phyloP scores from a whole-genome alignment of 306 rosid species.

The Morella rubra region DNA sequence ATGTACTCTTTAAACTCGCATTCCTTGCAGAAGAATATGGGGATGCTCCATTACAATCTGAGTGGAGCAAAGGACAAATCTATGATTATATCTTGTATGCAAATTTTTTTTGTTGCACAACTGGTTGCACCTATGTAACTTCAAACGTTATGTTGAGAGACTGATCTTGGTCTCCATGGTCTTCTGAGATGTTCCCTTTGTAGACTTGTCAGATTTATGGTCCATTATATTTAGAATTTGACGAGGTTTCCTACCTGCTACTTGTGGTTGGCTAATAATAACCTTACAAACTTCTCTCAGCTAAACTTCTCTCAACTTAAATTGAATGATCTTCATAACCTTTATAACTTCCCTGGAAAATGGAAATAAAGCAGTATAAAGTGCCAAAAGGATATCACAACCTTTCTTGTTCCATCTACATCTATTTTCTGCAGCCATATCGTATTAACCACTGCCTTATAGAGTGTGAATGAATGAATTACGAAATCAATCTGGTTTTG shows the following conservation, averaged over 20 bases:
- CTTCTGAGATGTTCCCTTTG: neutral
- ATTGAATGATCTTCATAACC: neutral
- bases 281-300: neutral
- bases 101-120: neutral
- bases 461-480: neutral
- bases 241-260: neutral
- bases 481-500: no score
- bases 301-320: neutral
- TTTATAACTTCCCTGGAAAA: neutral
- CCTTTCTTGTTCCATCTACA: neutral
- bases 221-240: neutral
- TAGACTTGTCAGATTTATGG: neutral
- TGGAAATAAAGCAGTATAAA: neutral
- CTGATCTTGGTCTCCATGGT: neutral
- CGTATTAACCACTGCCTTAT: neutral
- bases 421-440: neutral
- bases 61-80: neutral
- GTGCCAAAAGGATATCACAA: neutral
- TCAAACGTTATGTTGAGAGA: neutral
- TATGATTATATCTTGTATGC: neutral
- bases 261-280: neutral
- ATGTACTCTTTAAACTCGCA: no score
- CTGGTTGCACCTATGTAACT: neutral
- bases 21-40: no score
- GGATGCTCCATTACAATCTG: neutral